Conservation (phyloP, 495 filamentous ascomycete species). For the Corynascus novoguineensis region DNA sequence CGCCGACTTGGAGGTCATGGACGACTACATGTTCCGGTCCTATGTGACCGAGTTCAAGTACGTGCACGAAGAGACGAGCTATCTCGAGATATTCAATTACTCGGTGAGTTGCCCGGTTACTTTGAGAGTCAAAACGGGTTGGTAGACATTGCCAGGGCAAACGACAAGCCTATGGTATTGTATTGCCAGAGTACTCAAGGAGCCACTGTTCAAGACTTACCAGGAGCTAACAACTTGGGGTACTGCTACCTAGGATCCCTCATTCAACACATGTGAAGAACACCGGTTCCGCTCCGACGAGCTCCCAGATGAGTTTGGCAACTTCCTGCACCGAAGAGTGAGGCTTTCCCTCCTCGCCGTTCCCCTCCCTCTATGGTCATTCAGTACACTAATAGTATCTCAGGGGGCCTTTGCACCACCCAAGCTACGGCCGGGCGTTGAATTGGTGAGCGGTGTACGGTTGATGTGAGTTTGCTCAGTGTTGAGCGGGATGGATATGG, state of each 20-base stretch:
- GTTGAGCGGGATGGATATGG: not conserved
- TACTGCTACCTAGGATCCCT: constrained; percentile 28
- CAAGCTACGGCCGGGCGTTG: constrained; percentile 37
- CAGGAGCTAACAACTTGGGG: not conserved
- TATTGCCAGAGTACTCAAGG: too few relatives aligned
- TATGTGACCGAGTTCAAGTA: constrained; percentile 39
- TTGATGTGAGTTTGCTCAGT: constrained; percentile 41
- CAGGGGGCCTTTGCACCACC: constrained; percentile 47
- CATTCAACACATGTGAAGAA: constrained; percentile 43
- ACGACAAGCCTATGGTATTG: too few relatives aligned
- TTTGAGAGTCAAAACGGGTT: not conserved
- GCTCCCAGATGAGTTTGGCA: constrained; percentile 47
- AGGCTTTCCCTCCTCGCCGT: constrained; percentile 19
- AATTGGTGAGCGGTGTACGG: constrained; percentile 40
- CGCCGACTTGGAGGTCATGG: constrained; percentile 36
- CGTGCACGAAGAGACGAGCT: constrained; percentile 45
- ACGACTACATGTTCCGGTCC: constrained; percentile 48
- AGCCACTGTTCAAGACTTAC: too few relatives aligned
- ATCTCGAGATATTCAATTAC: constrained; percentile 52
- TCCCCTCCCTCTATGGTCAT: not conserved
- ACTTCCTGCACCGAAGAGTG: constrained; percentile 47
- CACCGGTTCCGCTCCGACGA: constrained; percentile 37
- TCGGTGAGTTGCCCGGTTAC: constrained; percentile 37
- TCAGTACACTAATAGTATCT: not conserved
- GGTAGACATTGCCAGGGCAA: not conserved